Percentiles rank a stretch among this genome's conserved stretches.
These are phyloP conservation scores for Xylaria palmicola DNA, from an alignment of 495 filamentous ascomycete genomes.

Conservation along the genomic window DNA sequence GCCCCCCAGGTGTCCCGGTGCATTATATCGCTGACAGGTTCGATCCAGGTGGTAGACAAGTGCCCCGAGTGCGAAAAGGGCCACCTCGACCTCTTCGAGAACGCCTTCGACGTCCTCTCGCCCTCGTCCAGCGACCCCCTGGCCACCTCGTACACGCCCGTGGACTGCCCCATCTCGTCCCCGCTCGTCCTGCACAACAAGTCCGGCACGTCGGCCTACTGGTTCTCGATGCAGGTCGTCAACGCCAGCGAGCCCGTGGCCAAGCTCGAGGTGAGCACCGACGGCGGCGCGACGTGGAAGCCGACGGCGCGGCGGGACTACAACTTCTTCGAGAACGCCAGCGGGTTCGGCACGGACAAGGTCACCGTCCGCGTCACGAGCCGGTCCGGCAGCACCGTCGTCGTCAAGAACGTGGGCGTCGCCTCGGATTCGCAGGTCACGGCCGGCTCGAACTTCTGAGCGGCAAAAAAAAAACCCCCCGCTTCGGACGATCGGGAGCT, in stretches of 20 bases:
- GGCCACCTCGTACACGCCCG: conserved; percentile 50
- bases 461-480: no score
- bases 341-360: conserved; percentile 51
- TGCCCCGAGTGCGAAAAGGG: conserved; percentile 56
- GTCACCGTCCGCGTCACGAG: conserved; percentile 54
- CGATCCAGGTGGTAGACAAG: conserved; percentile 57
- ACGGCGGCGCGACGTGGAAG: conserved; percentile 55
- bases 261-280: conserved; percentile 57
- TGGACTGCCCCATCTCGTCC: conserved; percentile 51
- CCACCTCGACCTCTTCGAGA: conserved; percentile 61
- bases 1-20: no score
- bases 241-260: conserved; percentile 55
- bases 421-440: conserved; percentile 17
- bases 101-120: conserved; percentile 50
- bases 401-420: conserved; percentile 24
- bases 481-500: not conserved
- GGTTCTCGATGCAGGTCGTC: conserved; percentile 59
- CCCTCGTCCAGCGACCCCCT: conserved; percentile 50
- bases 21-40: not conserved
- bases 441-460: conserved; percentile 26
- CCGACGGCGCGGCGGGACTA: conserved; percentile 49
- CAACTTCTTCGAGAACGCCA: conserved; percentile 59
- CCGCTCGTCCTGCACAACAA: conserved; percentile 58
- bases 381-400: conserved; percentile 14
- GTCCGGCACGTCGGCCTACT: conserved; percentile 48